Percentiles rank a stretch among this genome's conserved stretches.
Evolutionary conservation across 2,329 filamentous ascomycete species (phyloP).

Genomic region (Diaporthe capsici): DNA sequence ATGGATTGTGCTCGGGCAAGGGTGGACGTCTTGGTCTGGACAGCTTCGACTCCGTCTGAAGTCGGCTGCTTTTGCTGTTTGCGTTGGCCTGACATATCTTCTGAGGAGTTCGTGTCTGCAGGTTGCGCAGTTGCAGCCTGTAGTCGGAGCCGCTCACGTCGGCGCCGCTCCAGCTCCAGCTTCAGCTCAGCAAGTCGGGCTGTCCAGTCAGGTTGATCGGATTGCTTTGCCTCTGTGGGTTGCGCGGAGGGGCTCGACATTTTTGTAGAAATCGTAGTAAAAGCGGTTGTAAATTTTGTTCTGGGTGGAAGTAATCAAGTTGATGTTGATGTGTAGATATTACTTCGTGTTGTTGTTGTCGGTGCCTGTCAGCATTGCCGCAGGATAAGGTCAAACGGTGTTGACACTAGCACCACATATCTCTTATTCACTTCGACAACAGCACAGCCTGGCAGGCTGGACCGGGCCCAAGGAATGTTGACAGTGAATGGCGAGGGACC

Average conservation of each 20-base stretch:
- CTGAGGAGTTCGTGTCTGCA: not conserved
- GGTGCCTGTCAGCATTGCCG: not conserved
- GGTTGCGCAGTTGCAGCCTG: not conserved
- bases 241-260: not conserved
- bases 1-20: not conserved
- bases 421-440: not conserved
- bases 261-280: conserved; percentile 39
- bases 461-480: not conserved
- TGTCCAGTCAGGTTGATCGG: not conserved
- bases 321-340: not conserved
- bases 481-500: not conserved
- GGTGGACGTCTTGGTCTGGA: not conserved
- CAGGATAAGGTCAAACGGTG: not conserved
- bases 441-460: not conserved
- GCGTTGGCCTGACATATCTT: not conserved
- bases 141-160: not conserved
- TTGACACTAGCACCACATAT: not conserved
- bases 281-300: not conserved
- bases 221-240: not conserved
- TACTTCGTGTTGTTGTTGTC: not conserved
- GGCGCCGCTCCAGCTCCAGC: not conserved
- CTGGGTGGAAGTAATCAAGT: not conserved
- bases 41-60: not conserved
- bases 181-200: not conserved
- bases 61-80: not conserved